Base-by-base conservation (phyloP, 495 filamentous ascomycete genomes). In the Pyronema domesticum region DNA sequence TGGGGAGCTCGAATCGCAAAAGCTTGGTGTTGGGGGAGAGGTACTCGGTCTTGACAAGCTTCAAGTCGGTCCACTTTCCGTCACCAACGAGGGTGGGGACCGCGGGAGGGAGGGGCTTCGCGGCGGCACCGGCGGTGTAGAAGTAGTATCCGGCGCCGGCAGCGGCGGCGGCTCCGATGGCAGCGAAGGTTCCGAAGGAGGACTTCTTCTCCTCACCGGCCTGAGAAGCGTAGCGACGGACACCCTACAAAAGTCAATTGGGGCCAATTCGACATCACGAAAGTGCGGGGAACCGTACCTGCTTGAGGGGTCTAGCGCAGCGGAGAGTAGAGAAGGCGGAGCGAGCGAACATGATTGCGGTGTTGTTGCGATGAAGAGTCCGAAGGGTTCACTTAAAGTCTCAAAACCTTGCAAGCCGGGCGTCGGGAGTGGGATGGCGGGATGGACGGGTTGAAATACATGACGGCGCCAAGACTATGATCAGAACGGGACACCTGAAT, bases 21-120 rank as follows among this genome's bases (percentile, higher is more conserved):
- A 72, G 75, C 80, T 95, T 95, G 54, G 86, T 88, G 74, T 94
- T 94, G 72, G 83, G 80, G 71, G 82, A 94, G 69, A 94, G 67
- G 11, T 67, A 62, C 70, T 86, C 82, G 58, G 86, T 75, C n/a
- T 79, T 76, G 43, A 85, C 79, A 44, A 98, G 75, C 18, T 30
- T 43, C 14, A 65, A 53, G 47, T 62, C 62, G 69, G 84, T 94
- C 61, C 86, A 89, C 69, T 91, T 80, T 47, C 89, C 83, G 42
- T 88, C 86, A 55, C 89, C 93, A 14, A 73, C 82, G 68, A 98
- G 85, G 35, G 83, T 74, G 15, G 54, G 40, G 45, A 57, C 54
- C 10, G 63, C 39, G 6, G 62, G 63, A 0, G 58, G 58, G n/a
- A 65, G 43, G 46, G 68, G 60, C 66, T 78, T 80, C 37, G 61